Evolutionary conservation across 768 basidiomycete genomes (phyloP).

Genomic region (Kondoa malvinella): DNA sequence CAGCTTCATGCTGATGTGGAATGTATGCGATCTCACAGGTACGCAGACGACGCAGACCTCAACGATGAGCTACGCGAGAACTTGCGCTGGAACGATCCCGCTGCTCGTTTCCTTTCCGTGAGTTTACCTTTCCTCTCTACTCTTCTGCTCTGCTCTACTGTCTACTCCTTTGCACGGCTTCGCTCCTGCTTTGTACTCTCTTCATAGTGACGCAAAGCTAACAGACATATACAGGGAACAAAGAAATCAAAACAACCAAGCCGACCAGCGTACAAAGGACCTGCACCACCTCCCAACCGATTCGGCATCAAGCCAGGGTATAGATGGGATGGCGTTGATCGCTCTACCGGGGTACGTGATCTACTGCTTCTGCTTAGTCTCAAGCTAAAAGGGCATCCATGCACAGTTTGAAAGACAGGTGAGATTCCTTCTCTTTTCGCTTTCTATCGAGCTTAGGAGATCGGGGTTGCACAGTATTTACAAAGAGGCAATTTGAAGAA

Average conservation of each 20-base stretch:
- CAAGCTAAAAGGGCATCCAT: neutral
- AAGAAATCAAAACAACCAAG: slow-evolving; percentile 50
- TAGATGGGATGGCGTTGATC: slow-evolving; percentile 91
- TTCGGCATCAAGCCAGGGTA: slow-evolving; percentile 91
- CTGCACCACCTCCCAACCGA: slow-evolving; percentile 79
- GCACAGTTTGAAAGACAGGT: slow-evolving; percentile 40
- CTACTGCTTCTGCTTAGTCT: neutral
- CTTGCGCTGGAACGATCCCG: slow-evolving; percentile 94
- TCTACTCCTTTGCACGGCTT: too few species aligned
- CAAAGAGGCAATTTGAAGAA: slow-evolving; percentile 3
- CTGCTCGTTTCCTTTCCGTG: slow-evolving; percentile 79
- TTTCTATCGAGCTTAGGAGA: too few species aligned
- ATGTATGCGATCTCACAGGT: slow-evolving; percentile 24
- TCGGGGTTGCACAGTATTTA: slow-evolving; percentile 52
- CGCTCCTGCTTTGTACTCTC: neutral
- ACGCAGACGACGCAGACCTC: slow-evolving; percentile 63
- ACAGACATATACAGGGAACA: slow-evolving; percentile 44
- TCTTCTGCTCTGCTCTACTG: too few species aligned
- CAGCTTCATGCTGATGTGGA: neutral
- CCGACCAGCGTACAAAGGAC: slow-evolving; percentile 70
- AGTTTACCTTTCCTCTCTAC: too few species aligned
- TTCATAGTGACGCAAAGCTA: neutral
- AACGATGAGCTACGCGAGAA: slow-evolving; percentile 68
- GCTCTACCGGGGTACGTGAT: slow-evolving; percentile 49
- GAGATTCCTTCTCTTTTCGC: too few species aligned